Evolutionary conservation across 805 yeast genomes (phyloP), one percentile per base, ranked within the genome.

Genomic region (Yarrowia bubula): DNA sequence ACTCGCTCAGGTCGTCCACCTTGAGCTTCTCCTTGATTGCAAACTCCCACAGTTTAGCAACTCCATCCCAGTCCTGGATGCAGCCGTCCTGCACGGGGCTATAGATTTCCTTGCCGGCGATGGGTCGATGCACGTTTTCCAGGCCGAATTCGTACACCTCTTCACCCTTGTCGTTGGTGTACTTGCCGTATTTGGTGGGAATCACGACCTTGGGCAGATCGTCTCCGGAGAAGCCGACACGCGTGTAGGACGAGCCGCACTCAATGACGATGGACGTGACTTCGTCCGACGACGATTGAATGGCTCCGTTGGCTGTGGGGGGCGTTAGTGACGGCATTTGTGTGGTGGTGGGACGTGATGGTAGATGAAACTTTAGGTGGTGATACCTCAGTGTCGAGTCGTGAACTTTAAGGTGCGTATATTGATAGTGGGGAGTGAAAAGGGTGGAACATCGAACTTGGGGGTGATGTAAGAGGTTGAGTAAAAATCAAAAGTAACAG

Each of bases 191-290:
- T 67, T 75, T 82, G 0, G 97, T 89, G 2, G 97, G 95, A 11
- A 87, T 75, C 28, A 89, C 84, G 4, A 86, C 78, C 68, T 87
- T 84, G 11, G 99, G 99, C 64, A 84, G 82, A 73, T 92, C 97
- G 66, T 91, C 93, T 10, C 98, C 98, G 3, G 98, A 92, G 75
- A 84, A 92, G 1, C 99, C 99, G 17, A 88, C 85, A 64, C 93
- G 85, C 7, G 97, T 91, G 67, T 85, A 78, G 67, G 81, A 85
- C 10, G 97, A 87, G 39, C 98, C 98, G 1, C 96, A 92, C 72
- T 95, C 98, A 31, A 93, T 80, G 38, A 93, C 96, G 2, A 95
- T 81, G 32, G 98, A 96, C 68, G 91, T 86, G 68, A 95, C 87
- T 75, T 93, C 99, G 77, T 93, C 95, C 70, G 66, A 61, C 33